These are phyloP conservation scores for Exidia glandulosa DNA, from an alignment of 768 basidiomycete species.

Conservation along the genomic window DNA sequence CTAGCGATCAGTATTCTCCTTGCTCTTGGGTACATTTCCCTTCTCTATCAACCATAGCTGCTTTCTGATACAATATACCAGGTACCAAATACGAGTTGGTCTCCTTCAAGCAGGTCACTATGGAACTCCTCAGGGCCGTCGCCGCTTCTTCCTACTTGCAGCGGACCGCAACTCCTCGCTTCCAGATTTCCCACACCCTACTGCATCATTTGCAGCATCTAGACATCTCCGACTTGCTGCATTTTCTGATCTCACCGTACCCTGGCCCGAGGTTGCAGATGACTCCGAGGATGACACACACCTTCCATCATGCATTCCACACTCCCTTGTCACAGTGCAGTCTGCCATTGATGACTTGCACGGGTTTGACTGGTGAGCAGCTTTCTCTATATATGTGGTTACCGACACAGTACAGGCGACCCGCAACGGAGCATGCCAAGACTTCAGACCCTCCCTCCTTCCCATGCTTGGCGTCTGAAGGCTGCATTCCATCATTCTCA, in stretches of 20 bases:
- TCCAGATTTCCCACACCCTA: slow-evolving; percentile 10
- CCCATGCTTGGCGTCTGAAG: too few species aligned
- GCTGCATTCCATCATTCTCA: too few species aligned
- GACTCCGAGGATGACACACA: neutral
- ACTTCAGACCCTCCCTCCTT: too few species aligned
- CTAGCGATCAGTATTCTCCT: slow-evolving; percentile 3
- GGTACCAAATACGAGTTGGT: slow-evolving; percentile 11
- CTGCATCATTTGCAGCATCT: neutral
- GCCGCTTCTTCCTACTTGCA: slow-evolving; percentile 9
- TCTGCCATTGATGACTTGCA: slow-evolving; percentile 5
- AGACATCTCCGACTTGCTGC: neutral
- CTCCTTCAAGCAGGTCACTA: slow-evolving; percentile 11
- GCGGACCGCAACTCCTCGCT: slow-evolving; percentile 4
- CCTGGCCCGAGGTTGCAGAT: neutral
- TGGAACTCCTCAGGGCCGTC: slow-evolving; percentile 10
- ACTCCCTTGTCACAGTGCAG: neutral
- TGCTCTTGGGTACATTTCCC: neutral
- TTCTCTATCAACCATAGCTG: neutral
- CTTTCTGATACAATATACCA: neutral
- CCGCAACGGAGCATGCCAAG: too few species aligned
- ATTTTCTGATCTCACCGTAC: neutral
- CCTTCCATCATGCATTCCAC: neutral
- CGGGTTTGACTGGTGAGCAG: slow-evolving; percentile 4
- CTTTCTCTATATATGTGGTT: neutral
- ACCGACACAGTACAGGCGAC: too few species aligned